A percentile compares a stretch with the other conserved stretches of the same genome.
Evolutionary conservation across 805 yeast genomes (phyloP).

Genomic region (Schizosaccharomyces osmophilus): DNA sequence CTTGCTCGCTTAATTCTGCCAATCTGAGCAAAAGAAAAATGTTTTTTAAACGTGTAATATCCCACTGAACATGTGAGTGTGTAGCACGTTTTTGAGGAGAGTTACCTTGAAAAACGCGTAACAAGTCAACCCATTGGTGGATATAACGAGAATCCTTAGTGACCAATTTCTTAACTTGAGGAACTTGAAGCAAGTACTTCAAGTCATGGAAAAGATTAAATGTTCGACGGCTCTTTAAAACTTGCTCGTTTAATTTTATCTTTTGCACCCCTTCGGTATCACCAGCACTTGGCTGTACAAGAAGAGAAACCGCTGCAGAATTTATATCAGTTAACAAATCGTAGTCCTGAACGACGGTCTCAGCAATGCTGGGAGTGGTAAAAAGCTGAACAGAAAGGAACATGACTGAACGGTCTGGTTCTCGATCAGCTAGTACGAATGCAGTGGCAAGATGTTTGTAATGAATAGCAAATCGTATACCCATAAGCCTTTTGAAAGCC

Average conservation of each 20-base stretch:
- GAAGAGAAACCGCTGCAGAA: constrained; percentile 33
- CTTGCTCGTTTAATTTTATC: not conserved
- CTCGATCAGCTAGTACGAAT: constrained; percentile 53
- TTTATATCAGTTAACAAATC: constrained; percentile 33
- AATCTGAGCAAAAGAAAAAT: not conserved
- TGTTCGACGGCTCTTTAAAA: not conserved
- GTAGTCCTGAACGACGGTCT: constrained; percentile 34
- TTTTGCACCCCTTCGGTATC: constrained; percentile 13
- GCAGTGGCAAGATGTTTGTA: constrained; percentile 57
- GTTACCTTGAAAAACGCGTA: constrained; percentile 50
- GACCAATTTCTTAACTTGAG: constrained; percentile 27
- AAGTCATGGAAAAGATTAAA: not conserved
- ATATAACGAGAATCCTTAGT: constrained; percentile 23
- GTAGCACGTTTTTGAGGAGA: constrained; percentile 55
- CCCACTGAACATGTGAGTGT: constrained; percentile 70
- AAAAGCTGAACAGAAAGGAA: constrained; percentile 64
- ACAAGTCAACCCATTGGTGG: constrained; percentile 36
- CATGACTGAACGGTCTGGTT: constrained; percentile 61
- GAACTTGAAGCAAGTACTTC: constrained; percentile 40
- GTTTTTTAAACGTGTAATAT: constrained; percentile 20
- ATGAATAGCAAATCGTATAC: constrained; percentile 57
- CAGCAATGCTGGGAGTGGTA: constrained; percentile 67
- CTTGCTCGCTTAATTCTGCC: not conserved
- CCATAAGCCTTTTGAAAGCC: constrained; percentile 30
- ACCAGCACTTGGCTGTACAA: constrained; percentile 27